Percentiles rank a stretch among this genome's conserved stretches.
These are phyloP conservation scores for Syzygium grande DNA, from an alignment of 345 rosid species.

Conservation along the genomic window DNA sequence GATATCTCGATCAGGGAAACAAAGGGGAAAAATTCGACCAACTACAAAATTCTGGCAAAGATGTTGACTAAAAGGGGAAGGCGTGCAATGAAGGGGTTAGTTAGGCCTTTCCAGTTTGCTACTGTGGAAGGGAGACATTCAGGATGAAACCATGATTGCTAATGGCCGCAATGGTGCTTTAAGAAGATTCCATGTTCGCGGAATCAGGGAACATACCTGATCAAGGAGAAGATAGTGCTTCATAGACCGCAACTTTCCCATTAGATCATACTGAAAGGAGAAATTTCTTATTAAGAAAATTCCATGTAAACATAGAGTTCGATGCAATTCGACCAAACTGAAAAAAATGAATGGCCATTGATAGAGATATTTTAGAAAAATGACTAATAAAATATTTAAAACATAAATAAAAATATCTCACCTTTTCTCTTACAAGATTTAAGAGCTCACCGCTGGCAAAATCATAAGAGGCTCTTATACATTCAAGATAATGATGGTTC, in stretches of 20 bases:
- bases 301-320: not conserved
- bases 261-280: constrained; percentile 61
- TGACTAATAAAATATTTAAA: not conserved
- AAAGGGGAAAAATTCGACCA: not conserved
- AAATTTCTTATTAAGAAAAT: not conserved
- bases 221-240: constrained; percentile 98
- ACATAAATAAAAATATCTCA: constrained; percentile 7
- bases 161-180: not conserved
- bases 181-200: not conserved
- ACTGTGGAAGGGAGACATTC: not conserved
- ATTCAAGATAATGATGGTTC: constrained; percentile 92
- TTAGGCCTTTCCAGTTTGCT: not conserved
- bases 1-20: not conserved
- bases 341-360: not conserved
- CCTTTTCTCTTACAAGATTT: constrained; percentile 82
- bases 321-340: not conserved
- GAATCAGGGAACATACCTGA: constrained; percentile 51
- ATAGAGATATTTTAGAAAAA: not conserved
- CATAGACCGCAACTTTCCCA: constrained; percentile 82
- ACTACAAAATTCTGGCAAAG: not conserved
- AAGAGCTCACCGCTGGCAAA: constrained; percentile 84
- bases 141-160: not conserved
- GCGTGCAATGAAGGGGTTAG: not conserved
- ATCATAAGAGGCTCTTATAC: constrained; percentile 86
- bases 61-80: not conserved